Evolutionary conservation across 108 stramenopile genomes (phyloP).

Genomic region (Skeletonema tropicum): DNA sequence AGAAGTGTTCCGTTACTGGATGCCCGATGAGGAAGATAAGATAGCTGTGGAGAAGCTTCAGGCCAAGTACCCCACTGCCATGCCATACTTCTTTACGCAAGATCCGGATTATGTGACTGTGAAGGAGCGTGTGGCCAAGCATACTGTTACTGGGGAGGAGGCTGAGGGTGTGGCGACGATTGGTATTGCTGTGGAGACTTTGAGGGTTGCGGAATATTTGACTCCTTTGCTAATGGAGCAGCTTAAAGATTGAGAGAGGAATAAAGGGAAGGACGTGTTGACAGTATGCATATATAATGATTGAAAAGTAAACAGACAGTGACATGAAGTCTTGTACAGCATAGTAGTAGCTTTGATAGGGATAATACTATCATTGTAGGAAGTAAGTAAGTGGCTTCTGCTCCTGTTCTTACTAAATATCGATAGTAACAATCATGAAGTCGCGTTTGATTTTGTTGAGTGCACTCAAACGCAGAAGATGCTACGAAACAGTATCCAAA

Average conservation of each 20-base stretch:
- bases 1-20: constrained; percentile 88
- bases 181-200: constrained; percentile 84
- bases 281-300: not conserved
- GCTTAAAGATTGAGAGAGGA: constrained; percentile 48
- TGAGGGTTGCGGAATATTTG: constrained; percentile 90
- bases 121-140: constrained; percentile 87
- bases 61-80: constrained; percentile 83
- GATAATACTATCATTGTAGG: too few species aligned
- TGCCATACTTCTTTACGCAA: constrained; percentile 93
- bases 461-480: too few species aligned
- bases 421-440: too few species aligned
- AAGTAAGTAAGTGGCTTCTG: too few species aligned
- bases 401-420: too few species aligned
- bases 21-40: constrained; percentile 92
- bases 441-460: too few species aligned
- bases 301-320: not conserved
- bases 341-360: too few species aligned
- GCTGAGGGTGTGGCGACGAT: constrained; percentile 89
- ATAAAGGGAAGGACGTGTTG: not conserved
- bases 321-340: too few species aligned
- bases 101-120: constrained; percentile 92
- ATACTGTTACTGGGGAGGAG: constrained; percentile 67
- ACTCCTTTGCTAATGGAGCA: constrained; percentile 83
- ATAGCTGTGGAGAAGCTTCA: constrained; percentile 60
- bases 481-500: too few species aligned